A percentile compares a stretch with the other conserved stretches of the same genome.
These are phyloP conservation scores for Phytophthora brassicae DNA, from an alignment of 352 stramenopile genomes.

Conservation along the genomic window DNA sequence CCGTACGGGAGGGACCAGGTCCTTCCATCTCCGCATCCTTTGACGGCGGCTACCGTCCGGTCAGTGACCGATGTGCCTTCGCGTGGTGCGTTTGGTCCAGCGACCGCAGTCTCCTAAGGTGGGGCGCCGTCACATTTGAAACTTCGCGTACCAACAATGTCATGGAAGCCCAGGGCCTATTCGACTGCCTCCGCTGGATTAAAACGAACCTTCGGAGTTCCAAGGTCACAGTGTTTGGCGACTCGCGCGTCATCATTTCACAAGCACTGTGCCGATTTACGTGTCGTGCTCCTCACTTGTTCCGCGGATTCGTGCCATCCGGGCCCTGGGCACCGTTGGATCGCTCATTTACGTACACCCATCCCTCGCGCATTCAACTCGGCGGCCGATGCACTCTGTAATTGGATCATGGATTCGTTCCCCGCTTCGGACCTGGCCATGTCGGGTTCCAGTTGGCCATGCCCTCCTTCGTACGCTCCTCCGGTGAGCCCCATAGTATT, in stretches of 20 bases:
- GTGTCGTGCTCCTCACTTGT: neutral
- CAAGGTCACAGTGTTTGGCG: neutral
- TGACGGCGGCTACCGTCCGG: conserved; percentile 1
- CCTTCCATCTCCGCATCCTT: conserved; percentile 1
- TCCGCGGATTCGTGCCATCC: neutral
- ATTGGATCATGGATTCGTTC: conserved; percentile 1
- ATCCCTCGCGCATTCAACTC: neutral
- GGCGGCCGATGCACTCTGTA: neutral
- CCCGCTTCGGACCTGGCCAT: neutral
- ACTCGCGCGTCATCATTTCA: neutral
- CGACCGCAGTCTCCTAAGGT: neutral
- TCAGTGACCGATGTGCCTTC: neutral
- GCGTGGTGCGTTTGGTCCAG: conserved; percentile 23
- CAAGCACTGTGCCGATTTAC: neutral
- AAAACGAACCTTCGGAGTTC: neutral
- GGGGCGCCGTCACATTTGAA: conserved; percentile 2
- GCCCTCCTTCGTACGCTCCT: neutral
- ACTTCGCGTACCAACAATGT: conserved; percentile 18
- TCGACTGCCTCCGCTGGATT: conserved; percentile 14
- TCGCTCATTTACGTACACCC: neutral
- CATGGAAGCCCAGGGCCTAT: conserved; percentile 30
- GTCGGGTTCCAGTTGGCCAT: neutral
- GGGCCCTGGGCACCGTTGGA: neutral
- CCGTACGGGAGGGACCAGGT: too few relatives aligned
- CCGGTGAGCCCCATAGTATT: neutral